phyloP scores from a whole-genome alignment of 768 basidiomycete genomes.

The Boletus reticuloceps region DNA sequence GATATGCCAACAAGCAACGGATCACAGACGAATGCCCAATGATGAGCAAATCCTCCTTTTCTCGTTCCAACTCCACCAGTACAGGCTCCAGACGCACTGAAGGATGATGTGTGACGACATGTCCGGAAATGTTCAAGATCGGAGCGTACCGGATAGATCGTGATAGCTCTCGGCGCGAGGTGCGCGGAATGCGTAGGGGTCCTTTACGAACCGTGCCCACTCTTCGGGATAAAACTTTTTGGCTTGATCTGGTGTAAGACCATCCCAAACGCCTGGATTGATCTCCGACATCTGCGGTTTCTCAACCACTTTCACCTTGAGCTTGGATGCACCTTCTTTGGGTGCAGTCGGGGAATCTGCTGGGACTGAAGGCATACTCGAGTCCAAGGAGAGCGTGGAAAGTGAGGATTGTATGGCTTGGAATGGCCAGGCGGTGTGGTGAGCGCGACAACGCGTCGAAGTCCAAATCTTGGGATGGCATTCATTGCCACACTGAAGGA shows the following conservation, averaged over 20 bases:
- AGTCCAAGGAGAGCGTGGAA: slow-evolving; percentile 8
- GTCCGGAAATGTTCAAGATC: neutral
- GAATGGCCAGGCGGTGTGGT: slow-evolving; percentile 98
- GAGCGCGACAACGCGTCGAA: slow-evolving; percentile 86
- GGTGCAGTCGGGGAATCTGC: neutral
- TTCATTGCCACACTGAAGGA: neutral
- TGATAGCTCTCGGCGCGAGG: slow-evolving; percentile 97
- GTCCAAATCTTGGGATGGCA: slow-evolving; percentile 81
- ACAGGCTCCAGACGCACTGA: slow-evolving; percentile 91
- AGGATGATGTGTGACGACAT: neutral
- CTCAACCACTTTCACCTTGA: slow-evolving; percentile 82
- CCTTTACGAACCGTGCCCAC: slow-evolving; percentile 88
- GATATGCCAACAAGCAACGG: slow-evolving; percentile 89
- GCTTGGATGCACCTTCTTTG: slow-evolving; percentile 18
- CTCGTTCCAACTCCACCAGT: slow-evolving; percentile 90
- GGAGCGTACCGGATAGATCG: slow-evolving; percentile 71
- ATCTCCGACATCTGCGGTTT: slow-evolving; percentile 98
- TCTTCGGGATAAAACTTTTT: slow-evolving; percentile 90
- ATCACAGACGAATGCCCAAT: slow-evolving; percentile 98
- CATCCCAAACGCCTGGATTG: slow-evolving; percentile 98
- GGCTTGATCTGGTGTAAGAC: slow-evolving; percentile 86
- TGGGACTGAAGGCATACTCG: neutral
- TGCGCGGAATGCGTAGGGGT: slow-evolving; percentile 90
- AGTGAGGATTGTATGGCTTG: slow-evolving; percentile 34
- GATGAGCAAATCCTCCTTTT: slow-evolving; percentile 92